Percentiles rank a stretch among this genome's conserved stretches.
phyloP scores from a whole-genome alignment of 495 filamentous ascomycete species.

The Hyaloscypha finlandica region DNA sequence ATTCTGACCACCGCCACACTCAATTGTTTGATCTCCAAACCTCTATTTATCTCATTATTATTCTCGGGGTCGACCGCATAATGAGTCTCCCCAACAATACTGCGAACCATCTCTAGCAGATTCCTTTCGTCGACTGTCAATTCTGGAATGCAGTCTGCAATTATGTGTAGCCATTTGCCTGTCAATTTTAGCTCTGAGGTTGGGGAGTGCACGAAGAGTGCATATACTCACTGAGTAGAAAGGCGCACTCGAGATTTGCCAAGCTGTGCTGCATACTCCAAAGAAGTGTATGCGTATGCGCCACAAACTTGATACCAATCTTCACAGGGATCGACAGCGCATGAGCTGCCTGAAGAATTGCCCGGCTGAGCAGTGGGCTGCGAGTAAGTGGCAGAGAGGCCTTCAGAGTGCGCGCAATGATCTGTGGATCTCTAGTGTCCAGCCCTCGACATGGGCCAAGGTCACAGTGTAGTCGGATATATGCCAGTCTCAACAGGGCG shows the following conservation, averaged over 20 bases:
- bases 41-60: slow-evolving; percentile 35
- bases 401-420: slow-evolving; percentile 59
- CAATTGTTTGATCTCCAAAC: slow-evolving; percentile 57
- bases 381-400: slow-evolving; percentile 60
- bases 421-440: slow-evolving; percentile 60
- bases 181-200: slow-evolving; percentile 35
- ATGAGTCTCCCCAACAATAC: slow-evolving; percentile 77
- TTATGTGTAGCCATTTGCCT: slow-evolving; percentile 53
- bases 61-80: slow-evolving; percentile 57
- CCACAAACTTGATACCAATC: slow-evolving; percentile 67
- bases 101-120: slow-evolving; percentile 66
- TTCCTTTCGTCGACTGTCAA: slow-evolving; percentile 62
- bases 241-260: slow-evolving; percentile 70
- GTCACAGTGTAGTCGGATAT: slow-evolving; percentile 68
- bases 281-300: slow-evolving; percentile 65
- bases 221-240: slow-evolving; percentile 56
- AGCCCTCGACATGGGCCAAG: slow-evolving; percentile 62
- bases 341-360: slow-evolving; percentile 68
- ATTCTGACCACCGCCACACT: slow-evolving; percentile 63
- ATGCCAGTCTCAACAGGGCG: slow-evolving; percentile 64
- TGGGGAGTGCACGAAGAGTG: slow-evolving; percentile 27
- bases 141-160: slow-evolving; percentile 36
- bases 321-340: slow-evolving; percentile 69
- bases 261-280: slow-evolving; percentile 75
- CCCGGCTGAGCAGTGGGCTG: slow-evolving; percentile 56